Evolutionary conservation across 179 eudicot species (phyloP), one percentile per base, ranked within the genome.

Genomic region (Nepenthes alata): DNA sequence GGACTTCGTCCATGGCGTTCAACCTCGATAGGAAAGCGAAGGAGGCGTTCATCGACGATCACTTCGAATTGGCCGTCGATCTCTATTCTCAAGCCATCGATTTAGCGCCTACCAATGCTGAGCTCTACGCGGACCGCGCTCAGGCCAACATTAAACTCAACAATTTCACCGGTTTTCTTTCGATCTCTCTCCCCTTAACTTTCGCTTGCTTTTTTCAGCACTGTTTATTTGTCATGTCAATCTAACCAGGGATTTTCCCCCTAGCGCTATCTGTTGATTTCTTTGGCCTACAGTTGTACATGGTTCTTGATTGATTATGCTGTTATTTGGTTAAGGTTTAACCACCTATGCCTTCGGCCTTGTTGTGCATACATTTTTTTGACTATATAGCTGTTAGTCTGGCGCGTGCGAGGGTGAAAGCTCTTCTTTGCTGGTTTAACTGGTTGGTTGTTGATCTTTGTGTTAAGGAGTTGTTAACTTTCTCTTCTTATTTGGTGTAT

Each of bases 41-140:
- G 35, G 96, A 83, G 72, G 98, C 98, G 1, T 93, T 86, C 81
- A 80, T 93, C 41, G 98, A 93, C 47, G 98, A 93, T 75, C 88
- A 93, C 81, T 93, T 89, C 65, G 88, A 89, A 59, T 79, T 85
- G 41, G 98, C 98, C 66, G 98, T 96, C 63, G 94, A 90, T 61
- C 82, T 93, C 34, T 85, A 85, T 67, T 65, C 97, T 36, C 88
- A 87, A 56, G 94, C 98, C 65, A 85, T 87, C 55, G 72, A 72
- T 38, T 25, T 87, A 8, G 67, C 71, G 77, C 97, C 97, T 52
- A 74, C 83, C 81, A 60, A 70, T 60, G 70, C 95, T 49, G 81
- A 85, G 35, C 95, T 89, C 56, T 89, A 50, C 57, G 84, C 86
- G 11, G 98, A 90, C 61, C 97, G 98, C 10, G 88, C 98, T 78